A percentile compares a stretch with the other conserved stretches of the same genome.
Conservation (phyloP, 495 filamentous ascomycete species). For the Penicillium psychrofluorescens region DNA sequence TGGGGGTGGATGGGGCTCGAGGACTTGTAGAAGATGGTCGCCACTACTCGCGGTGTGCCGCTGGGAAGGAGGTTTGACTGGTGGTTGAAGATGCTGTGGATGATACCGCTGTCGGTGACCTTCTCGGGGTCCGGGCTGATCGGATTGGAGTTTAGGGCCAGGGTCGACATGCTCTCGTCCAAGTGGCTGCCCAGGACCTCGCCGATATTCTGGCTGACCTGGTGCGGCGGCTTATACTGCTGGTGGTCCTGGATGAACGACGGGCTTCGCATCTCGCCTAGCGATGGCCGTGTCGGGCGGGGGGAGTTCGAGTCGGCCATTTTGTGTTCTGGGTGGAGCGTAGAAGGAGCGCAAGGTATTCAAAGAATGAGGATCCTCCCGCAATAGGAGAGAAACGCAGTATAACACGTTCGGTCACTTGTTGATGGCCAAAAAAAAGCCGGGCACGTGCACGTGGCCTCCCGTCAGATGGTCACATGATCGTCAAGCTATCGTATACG, state of each 20-base stretch:
- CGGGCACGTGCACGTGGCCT: no score
- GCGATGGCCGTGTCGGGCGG: slow-evolving; percentile 29
- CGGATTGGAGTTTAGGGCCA: slow-evolving; percentile 29
- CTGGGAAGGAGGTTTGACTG: slow-evolving; percentile 27
- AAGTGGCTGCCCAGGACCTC: slow-evolving; percentile 30
- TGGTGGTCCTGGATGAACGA: slow-evolving; percentile 68
- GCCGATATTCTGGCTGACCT: slow-evolving; percentile 32
- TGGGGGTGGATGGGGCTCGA: slow-evolving; percentile 34
- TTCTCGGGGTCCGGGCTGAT: slow-evolving; percentile 38
- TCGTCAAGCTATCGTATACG: no score
- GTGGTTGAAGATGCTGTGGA: slow-evolving; percentile 38
- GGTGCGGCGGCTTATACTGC: slow-evolving; percentile 58
- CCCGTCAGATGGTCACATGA: no score
- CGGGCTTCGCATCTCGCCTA: slow-evolving; percentile 52
- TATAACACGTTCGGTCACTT: no score
- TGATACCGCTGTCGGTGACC: slow-evolving; percentile 37
- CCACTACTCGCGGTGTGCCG: slow-evolving; percentile 35
- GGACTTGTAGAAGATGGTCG: slow-evolving; percentile 43
- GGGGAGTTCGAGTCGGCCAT: slow-evolving; percentile 28
- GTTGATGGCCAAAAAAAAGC: no score
- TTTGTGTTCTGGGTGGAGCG: neutral
- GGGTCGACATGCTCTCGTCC: slow-evolving; percentile 5
- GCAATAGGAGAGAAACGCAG: no score
- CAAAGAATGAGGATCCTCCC: no score
- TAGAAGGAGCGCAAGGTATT: no score